phyloP scores from a whole-genome alignment of 371 early-diverging fungal species.

The Rhizopus microsporus region DNA sequence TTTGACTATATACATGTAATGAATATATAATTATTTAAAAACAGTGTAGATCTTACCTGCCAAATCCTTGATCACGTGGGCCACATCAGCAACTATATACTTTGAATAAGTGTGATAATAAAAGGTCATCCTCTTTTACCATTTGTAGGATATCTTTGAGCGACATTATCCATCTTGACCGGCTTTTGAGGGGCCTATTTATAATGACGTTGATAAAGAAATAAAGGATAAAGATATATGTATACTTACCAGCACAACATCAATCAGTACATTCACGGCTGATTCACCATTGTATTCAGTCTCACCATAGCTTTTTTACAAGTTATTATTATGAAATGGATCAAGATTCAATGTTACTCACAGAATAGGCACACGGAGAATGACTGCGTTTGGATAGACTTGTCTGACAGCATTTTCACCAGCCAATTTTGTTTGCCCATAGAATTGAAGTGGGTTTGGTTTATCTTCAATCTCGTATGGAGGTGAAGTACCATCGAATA shows the following conservation, averaged over 20 bases:
- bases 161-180: conserved; percentile 69
- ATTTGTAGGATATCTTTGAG: conserved; percentile 79
- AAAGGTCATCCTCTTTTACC: conserved; percentile 33
- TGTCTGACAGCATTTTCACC: conserved; percentile 72
- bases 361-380: conserved; percentile 82
- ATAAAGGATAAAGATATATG: neutral
- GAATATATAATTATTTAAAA: neutral
- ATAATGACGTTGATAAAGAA: too few relatives aligned
- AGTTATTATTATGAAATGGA: neutral
- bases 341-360: conserved; percentile 21
- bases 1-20: conserved; percentile 29
- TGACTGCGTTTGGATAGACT: conserved; percentile 58
- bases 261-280: conserved; percentile 74
- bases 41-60: conserved; percentile 30
- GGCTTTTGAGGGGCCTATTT: conserved; percentile 34
- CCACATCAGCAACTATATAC: conserved; percentile 62
- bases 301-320: conserved; percentile 57
- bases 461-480: conserved; percentile 72
- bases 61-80: conserved; percentile 65
- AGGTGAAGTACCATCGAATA: conserved; percentile 84
- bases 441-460: conserved; percentile 82
- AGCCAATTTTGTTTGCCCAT: conserved; percentile 73
- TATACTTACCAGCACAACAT: conserved; percentile 53
- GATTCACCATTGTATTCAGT: conserved; percentile 73
- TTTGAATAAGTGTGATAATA: neutral